Conservation (phyloP, 139 green algal species). For the Pycnococcus provasolii region DNA sequence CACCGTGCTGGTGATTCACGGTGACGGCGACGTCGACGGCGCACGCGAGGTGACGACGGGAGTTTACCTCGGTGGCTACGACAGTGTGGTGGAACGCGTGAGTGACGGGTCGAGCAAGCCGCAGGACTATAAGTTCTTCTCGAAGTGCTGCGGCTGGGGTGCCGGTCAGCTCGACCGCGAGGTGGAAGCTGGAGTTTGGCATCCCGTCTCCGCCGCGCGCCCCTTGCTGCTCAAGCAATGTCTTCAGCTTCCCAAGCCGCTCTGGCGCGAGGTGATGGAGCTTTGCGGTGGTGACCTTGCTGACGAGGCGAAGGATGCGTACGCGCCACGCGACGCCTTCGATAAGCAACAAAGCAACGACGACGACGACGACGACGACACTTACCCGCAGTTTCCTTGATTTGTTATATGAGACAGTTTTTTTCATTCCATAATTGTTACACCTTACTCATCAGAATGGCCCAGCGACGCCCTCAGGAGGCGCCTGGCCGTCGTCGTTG, state of each 20-base stretch:
- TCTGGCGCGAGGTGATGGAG: conserved; percentile 35
- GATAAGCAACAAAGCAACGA: too few species aligned
- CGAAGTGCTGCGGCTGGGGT: conserved; percentile 48
- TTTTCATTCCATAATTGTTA: too few species aligned
- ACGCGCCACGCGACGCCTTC: not conserved
- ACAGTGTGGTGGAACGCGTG: conserved; percentile 32
- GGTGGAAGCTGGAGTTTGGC: conserved; percentile 59
- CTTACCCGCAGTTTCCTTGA: too few species aligned
- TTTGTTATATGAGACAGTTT: too few species aligned
- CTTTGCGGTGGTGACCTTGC: conserved; percentile 35
- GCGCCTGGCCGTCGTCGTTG: too few species aligned
- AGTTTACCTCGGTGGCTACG: conserved; percentile 47
- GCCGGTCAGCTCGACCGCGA: conserved; percentile 66
- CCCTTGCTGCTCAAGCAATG: conserved; percentile 46
- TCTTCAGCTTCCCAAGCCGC: conserved; percentile 23
- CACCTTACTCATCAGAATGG: too few species aligned
- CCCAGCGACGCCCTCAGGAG: too few species aligned
- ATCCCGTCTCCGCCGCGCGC: conserved; percentile 44
- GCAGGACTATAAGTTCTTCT: conserved; percentile 25
- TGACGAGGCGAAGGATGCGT: conserved; percentile 7
- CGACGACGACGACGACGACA: too few species aligned
- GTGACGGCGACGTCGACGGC: conserved; percentile 35
- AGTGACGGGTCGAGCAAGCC: conserved; percentile 5
- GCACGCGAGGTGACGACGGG: conserved; percentile 36
- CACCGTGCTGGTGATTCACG: conserved; percentile 55